phyloP scores from a whole-genome alignment of 139 green algal species.

The Auxenochlorella pyrenoidosa region DNA sequence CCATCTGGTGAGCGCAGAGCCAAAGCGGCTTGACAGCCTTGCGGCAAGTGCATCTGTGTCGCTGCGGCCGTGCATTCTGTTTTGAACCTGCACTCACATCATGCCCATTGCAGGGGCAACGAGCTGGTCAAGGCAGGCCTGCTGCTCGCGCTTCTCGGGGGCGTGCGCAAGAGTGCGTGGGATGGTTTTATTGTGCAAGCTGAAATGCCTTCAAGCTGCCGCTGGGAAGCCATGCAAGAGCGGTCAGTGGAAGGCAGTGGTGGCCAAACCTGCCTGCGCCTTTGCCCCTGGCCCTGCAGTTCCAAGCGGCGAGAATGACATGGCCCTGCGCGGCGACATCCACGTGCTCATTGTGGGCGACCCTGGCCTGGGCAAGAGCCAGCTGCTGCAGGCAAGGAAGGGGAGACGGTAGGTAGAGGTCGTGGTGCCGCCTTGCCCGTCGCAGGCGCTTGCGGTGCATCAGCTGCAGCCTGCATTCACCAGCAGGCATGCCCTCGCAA shows the following conservation, averaged over 20 bases:
- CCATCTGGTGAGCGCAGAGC: constrained; percentile 69
- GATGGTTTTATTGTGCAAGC: background rate
- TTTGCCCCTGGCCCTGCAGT: background rate
- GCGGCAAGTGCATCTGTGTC: too few relatives aligned
- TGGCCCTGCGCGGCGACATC: constrained; percentile 81
- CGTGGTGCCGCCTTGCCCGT: too few relatives aligned
- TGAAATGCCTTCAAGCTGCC: too few relatives aligned
- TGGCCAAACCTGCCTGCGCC: too few relatives aligned
- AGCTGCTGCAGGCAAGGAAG: constrained; percentile 80
- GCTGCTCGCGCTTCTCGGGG: constrained; percentile 89
- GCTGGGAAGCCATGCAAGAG: too few relatives aligned
- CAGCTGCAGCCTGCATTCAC: too few relatives aligned
- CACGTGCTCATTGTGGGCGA: constrained; percentile 91
- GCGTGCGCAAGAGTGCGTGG: constrained; percentile 72
- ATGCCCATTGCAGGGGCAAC: constrained; percentile 57
- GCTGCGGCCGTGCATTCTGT: too few relatives aligned
- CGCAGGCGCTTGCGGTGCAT: too few relatives aligned
- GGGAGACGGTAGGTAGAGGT: too few relatives aligned
- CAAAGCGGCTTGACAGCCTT: too few relatives aligned
- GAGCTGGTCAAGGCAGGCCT: constrained; percentile 93
- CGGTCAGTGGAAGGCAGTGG: background rate
- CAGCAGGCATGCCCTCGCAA: too few relatives aligned
- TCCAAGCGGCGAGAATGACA: constrained; percentile 2
- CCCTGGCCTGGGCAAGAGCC: constrained; percentile 90
- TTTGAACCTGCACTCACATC: too few relatives aligned